Conservation (phyloP, 306 rosid genomes). For the Prunus mira region DNA sequence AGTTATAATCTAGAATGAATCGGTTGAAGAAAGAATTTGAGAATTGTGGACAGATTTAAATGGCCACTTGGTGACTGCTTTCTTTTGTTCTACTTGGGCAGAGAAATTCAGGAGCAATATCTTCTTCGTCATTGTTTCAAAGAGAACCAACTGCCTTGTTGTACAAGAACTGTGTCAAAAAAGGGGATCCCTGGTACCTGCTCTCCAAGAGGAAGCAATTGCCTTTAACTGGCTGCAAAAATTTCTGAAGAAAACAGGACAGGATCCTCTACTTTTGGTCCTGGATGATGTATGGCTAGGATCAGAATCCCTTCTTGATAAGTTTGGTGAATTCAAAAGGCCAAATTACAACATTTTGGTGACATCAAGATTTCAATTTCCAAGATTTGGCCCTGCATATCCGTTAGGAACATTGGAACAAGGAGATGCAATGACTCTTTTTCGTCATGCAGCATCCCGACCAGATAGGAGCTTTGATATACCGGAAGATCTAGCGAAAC, state of each 20-base stretch:
- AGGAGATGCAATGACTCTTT: slow-evolving; percentile 40
- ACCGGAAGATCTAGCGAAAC: slow-evolving; percentile 27
- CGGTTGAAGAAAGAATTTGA: too few relatives aligned
- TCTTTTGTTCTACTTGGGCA: slow-evolving; percentile 18
- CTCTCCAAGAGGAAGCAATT: slow-evolving; percentile 31
- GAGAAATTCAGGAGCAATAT: slow-evolving; percentile 47
- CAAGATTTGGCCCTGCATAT: slow-evolving; percentile 21
- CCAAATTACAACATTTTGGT: slow-evolving; percentile 50
- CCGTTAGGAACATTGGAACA: slow-evolving; percentile 35
- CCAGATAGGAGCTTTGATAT: slow-evolving; percentile 13
- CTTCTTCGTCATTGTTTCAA: slow-evolving; percentile 41
- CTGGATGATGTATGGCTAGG: slow-evolving; percentile 52
- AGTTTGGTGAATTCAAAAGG: slow-evolving; percentile 27
- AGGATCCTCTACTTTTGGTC: slow-evolving; percentile 40
- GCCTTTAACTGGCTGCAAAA: slow-evolving; percentile 26
- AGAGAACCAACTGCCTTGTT: slow-evolving; percentile 32
- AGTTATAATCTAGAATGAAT: neutral
- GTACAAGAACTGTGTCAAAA: slow-evolving; percentile 35
- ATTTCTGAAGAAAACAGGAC: slow-evolving; percentile 24
- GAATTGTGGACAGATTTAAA: neutral
- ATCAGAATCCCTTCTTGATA: slow-evolving; percentile 45
- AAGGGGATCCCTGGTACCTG: slow-evolving; percentile 6
- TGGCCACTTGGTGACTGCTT: neutral
- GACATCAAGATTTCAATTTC: slow-evolving; percentile 50
- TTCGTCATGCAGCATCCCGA: slow-evolving; percentile 36